Evolutionary conservation across 2,329 filamentous ascomycete genomes (phyloP).

Genomic region (Hypoxylon sp.): DNA sequence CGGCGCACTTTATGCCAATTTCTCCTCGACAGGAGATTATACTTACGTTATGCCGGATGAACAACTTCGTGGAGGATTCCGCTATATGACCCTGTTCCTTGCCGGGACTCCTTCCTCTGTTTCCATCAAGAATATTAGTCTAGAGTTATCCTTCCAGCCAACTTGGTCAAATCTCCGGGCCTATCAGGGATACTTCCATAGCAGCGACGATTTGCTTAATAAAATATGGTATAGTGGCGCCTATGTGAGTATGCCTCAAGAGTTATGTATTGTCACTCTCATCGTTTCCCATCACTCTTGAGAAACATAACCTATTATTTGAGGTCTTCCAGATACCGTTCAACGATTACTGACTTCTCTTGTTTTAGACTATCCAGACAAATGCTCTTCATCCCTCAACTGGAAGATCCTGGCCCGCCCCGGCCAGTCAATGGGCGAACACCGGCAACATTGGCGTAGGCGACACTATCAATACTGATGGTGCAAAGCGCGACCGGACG

Average conservation of each 20-base stretch:
- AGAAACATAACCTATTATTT: background rate
- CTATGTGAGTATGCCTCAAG: constrained; percentile 52
- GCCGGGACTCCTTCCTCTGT: constrained; percentile 50
- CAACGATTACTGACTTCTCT: constrained; percentile 6
- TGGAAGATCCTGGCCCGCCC: constrained; percentile 52
- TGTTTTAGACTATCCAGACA: constrained; percentile 60
- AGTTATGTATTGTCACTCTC: background rate
- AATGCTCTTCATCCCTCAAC: constrained; percentile 49
- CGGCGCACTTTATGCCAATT: constrained; percentile 57
- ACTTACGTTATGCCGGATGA: constrained; percentile 58
- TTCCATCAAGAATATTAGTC: constrained; percentile 44
- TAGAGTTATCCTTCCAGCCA: constrained; percentile 52
- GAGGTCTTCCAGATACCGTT: background rate
- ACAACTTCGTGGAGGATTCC: constrained; percentile 60
- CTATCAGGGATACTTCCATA: constrained; percentile 68
- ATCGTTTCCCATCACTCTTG: background rate
- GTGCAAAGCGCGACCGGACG: constrained; percentile 68
- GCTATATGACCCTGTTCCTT: constrained; percentile 60
- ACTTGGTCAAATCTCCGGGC: constrained; percentile 64
- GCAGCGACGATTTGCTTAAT: constrained; percentile 65
- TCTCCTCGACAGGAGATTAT: constrained; percentile 53
- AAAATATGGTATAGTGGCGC: constrained; percentile 70
- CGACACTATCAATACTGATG: constrained; percentile 59
- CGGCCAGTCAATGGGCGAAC: constrained; percentile 50
- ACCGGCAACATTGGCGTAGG: constrained; percentile 51